Conservation (phyloP, 192 early-diverging fungal species). For the Diversispora epigaea region DNA sequence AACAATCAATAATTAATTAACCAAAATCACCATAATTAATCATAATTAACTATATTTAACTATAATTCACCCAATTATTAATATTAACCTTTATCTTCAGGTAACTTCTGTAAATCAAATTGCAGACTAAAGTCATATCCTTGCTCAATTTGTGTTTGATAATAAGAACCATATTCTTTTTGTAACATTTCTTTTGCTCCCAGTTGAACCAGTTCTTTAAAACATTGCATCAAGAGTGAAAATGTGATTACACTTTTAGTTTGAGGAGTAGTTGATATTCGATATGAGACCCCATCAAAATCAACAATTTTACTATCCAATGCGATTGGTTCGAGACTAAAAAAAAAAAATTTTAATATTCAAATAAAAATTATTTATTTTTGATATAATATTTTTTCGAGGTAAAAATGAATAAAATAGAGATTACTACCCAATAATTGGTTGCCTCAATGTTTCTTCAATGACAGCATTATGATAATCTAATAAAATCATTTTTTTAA, state of each 20-base stretch:
- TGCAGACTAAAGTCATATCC: conserved; percentile 81
- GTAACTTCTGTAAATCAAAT: conserved; percentile 78
- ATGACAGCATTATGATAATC: conserved; percentile 66
- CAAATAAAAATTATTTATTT: background rate
- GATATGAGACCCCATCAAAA: conserved; percentile 96
- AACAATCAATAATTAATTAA: background rate
- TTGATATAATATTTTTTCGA: background rate
- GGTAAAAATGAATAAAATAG: no score
- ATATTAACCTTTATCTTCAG: conserved; percentile 56
- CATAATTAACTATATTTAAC: no score
- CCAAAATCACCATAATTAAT: no score
- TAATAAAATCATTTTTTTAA: conserved; percentile 58
- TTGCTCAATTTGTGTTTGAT: conserved; percentile 56
- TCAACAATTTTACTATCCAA: conserved; percentile 85
- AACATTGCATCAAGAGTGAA: conserved; percentile 87
- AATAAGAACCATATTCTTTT: conserved; percentile 77
- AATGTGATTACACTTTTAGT: conserved; percentile 57
- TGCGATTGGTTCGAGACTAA: conserved; percentile 56
- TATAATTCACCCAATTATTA: background rate
- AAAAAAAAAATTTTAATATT: background rate
- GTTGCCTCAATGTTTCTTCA: conserved; percentile 51
- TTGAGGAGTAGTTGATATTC: conserved; percentile 71
- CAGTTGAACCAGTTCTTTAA: conserved; percentile 70
- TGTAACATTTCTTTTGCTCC: conserved; percentile 83
- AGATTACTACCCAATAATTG: conserved; percentile 57